Percentiles rank a stretch among this genome's conserved stretches.
Conservation (phyloP, 441 rosid genomes). For the Corymbia calophylla region DNA sequence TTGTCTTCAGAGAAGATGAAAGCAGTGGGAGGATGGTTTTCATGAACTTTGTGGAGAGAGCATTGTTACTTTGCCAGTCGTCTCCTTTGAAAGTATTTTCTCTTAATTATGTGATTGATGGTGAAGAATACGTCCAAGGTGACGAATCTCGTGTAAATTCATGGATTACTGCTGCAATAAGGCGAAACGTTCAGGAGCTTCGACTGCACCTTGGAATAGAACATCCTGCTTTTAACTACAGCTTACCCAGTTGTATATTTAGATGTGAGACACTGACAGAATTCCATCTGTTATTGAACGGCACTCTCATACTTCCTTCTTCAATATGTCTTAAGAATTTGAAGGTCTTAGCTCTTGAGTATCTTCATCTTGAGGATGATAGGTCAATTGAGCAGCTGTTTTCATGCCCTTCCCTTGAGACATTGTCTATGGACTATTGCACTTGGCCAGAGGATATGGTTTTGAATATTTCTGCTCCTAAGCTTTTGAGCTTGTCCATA, state of each 20-base stretch:
- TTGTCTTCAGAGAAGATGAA: background rate
- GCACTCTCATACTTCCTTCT: background rate
- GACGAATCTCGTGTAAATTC: background rate
- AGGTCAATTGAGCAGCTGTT: background rate
- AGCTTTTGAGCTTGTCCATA: background rate
- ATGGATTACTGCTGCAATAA: background rate
- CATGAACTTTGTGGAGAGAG: background rate
- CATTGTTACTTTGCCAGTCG: background rate
- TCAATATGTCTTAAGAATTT: background rate
- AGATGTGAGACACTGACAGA: background rate
- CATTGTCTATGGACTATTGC: background rate
- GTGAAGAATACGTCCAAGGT: background rate
- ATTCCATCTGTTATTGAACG: background rate
- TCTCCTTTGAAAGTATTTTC: background rate
- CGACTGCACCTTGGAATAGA: background rate
- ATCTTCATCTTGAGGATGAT: background rate
- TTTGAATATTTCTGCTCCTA: background rate
- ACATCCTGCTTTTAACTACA: background rate
- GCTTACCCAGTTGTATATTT: background rate
- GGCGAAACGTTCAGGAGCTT: background rate
- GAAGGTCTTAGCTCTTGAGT: background rate
- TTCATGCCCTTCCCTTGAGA: background rate
- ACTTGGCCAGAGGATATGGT: background rate
- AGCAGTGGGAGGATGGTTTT: background rate
- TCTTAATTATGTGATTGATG: background rate